Evolutionary conservation across 106 monocot genomes (phyloP), one percentile per base, ranked within the genome.

Genomic region (Dendrobium catenatum): DNA sequence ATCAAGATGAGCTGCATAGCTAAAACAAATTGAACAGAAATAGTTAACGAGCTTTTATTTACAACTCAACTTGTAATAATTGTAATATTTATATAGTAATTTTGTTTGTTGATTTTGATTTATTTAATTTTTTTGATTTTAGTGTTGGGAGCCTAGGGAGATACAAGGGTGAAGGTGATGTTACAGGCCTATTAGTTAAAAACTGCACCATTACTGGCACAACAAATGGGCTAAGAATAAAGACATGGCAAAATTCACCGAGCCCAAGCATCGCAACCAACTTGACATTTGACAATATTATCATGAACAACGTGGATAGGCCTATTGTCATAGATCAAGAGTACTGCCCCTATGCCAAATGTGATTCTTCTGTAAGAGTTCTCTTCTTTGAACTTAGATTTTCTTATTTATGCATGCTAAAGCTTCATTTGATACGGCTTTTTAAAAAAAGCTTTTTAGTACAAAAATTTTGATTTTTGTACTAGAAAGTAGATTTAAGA

Each of bases 321-420:
- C 94, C 94, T 6, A 89, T 94, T 67, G 77, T 89, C 82, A 92
- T 92, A 2, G 89, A 92, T 77, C 92, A 92, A 76, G 82, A 73
- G 0, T 92, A 94, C 42, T 94, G 94, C 68, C 94, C 91, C 8
- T 82, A 80, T 19, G 42, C 68, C 76, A 79, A 75, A 10, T 90
- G 87, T 55, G 51, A 68, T 6, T 43, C 80, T 6, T 42, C 44
- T 13, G 85, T 90, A 40, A 22, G 84, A 54, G 5, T 37, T 2
- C 37, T 37, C 2, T 37, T 37, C 37, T 37, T 37, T 37, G 37
- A 37, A 37, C 37, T 37, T 37, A 37, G 37, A 37, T 37, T 37
- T 37, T 37, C 37, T 37, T 37, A 37, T 37, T 37, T 37, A 0
- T 37, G 37, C 37, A 37, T 37, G 37, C 3, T 37, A 37, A 37